Conservation (phyloP, 768 basidiomycete genomes). For the Chalciporus piperatus region DNA sequence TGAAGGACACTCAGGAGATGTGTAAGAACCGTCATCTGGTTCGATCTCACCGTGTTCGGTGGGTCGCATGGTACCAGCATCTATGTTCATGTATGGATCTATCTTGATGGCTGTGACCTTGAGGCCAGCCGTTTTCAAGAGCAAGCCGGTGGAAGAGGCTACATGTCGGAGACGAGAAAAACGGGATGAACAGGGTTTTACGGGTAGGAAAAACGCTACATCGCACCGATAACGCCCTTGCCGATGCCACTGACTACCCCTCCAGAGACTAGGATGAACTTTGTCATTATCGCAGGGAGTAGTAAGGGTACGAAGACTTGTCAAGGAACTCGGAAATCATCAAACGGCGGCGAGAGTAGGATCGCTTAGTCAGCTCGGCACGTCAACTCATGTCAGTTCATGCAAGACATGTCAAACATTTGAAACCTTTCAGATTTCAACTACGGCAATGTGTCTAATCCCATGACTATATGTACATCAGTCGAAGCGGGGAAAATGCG, state of each 20-base stretch:
- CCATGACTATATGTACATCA: too few relatives aligned
- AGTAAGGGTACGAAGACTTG: constrained; percentile 3
- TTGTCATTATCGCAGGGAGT: constrained; percentile 59
- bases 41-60: constrained; percentile 86
- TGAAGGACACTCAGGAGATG: constrained; percentile 20
- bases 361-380: constrained; percentile 14
- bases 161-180: constrained; percentile 19
- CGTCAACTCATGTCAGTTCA: too few relatives aligned
- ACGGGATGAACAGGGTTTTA: constrained; percentile 20
- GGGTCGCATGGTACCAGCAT: constrained; percentile 98
- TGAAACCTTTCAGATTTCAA: too few relatives aligned
- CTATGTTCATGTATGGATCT: constrained; percentile 99
- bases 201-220: constrained; percentile 13
- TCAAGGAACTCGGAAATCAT: not conserved
- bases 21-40: constrained; percentile 1
- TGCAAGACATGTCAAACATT: too few relatives aligned
- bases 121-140: constrained; percentile 91
- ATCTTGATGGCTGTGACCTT: constrained; percentile 99
- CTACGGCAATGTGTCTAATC: too few relatives aligned
- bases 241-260: constrained; percentile 99
- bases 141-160: constrained; percentile 96
- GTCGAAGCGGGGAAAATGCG: too few relatives aligned
- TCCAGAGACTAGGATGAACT: constrained; percentile 94
- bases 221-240: constrained; percentile 96
- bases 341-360: constrained; percentile 1